These are phyloP conservation scores for Diutina scorzettiae DNA, from an alignment of 1,139 yeast genomes.

Conservation along the genomic window DNA sequence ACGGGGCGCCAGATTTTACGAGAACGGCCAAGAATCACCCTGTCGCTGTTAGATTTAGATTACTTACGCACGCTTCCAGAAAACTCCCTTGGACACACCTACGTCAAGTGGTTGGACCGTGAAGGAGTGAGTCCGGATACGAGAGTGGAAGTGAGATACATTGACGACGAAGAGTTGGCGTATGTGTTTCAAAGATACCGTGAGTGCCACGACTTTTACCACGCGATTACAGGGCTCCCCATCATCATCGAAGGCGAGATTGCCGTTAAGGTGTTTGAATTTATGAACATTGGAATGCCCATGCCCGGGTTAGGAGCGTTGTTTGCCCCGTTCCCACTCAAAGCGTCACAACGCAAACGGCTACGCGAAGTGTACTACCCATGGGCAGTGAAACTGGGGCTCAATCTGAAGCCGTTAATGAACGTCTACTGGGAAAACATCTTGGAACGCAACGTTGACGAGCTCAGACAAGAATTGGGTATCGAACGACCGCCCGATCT, in stretches of 20 bases:
- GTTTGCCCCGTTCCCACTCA: slow-evolving; percentile 64
- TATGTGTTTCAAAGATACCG: slow-evolving; percentile 86
- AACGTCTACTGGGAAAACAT: slow-evolving; percentile 91
- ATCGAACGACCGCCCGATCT: slow-evolving; percentile 69
- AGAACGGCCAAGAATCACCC: slow-evolving; percentile 77
- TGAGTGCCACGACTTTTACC: slow-evolving; percentile 95
- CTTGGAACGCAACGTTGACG: slow-evolving; percentile 60
- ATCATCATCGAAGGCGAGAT: slow-evolving; percentile 92
- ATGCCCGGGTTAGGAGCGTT: slow-evolving; percentile 92
- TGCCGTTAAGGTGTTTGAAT: slow-evolving; percentile 86
- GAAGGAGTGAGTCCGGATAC: slow-evolving; percentile 95
- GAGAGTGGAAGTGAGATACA: slow-evolving; percentile 73
- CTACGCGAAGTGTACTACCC: slow-evolving; percentile 67
- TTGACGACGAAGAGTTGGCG: slow-evolving; percentile 85
- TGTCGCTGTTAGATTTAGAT: slow-evolving; percentile 54
- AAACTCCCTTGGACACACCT: slow-evolving; percentile 70
- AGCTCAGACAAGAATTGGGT: slow-evolving; percentile 60
- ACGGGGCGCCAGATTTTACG: slow-evolving; percentile 67
- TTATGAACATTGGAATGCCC: slow-evolving; percentile 84
- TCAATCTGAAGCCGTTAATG: slow-evolving; percentile 62
- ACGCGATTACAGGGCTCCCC: slow-evolving; percentile 83
- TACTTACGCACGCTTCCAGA: slow-evolving; percentile 48
- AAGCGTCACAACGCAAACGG: slow-evolving; percentile 39
- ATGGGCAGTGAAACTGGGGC: slow-evolving; percentile 77
- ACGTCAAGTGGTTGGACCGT: slow-evolving; percentile 68